A percentile compares a stretch with the other conserved stretches of the same genome.
Conservation (phyloP, 2,329 filamentous ascomycete genomes). For the Ophiostoma perfectum region DNA sequence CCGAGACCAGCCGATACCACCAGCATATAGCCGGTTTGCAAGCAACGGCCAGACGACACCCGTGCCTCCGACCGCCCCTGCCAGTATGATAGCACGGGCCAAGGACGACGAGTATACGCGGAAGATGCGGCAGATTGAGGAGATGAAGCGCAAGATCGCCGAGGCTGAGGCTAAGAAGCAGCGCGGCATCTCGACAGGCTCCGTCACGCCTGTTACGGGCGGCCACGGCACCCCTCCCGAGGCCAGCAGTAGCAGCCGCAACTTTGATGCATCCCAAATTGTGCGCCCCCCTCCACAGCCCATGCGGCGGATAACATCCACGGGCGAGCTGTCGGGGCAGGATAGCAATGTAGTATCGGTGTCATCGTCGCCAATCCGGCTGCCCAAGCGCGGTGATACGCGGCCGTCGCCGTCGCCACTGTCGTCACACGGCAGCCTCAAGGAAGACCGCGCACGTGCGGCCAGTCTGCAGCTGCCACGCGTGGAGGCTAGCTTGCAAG, state of each 20-base stretch:
- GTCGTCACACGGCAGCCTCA: conserved; percentile 19
- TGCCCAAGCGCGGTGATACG: conserved; percentile 30
- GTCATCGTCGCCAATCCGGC: conserved; percentile 18
- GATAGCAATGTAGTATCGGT: not conserved
- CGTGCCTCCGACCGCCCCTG: conserved; percentile 35
- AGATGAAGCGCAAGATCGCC: conserved; percentile 54
- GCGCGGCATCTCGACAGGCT: conserved; percentile 31
- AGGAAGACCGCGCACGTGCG: conserved; percentile 34
- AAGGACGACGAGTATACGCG: conserved; percentile 41
- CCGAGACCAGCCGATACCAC: not conserved
- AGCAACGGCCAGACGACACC: conserved; percentile 29
- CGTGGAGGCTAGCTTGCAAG: conserved; percentile 37
- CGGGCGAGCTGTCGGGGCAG: conserved; percentile 4
- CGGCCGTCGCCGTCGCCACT: conserved; percentile 7
- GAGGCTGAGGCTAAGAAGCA: conserved; percentile 52
- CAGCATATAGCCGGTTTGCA: not conserved
- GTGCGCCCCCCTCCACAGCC: conserved; percentile 10
- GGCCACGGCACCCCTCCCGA: conserved; percentile 31
- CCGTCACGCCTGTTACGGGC: conserved; percentile 31
- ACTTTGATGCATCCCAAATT: not conserved
- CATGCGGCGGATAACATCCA: conserved; percentile 20
- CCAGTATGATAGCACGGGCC: conserved; percentile 33
- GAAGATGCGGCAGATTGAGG: conserved; percentile 56
- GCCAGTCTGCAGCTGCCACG: conserved; percentile 38
- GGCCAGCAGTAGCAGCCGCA: conserved; percentile 14